Conservation (phyloP, 805 yeast species). For the Wickerhamomyces strasburgensis region DNA sequence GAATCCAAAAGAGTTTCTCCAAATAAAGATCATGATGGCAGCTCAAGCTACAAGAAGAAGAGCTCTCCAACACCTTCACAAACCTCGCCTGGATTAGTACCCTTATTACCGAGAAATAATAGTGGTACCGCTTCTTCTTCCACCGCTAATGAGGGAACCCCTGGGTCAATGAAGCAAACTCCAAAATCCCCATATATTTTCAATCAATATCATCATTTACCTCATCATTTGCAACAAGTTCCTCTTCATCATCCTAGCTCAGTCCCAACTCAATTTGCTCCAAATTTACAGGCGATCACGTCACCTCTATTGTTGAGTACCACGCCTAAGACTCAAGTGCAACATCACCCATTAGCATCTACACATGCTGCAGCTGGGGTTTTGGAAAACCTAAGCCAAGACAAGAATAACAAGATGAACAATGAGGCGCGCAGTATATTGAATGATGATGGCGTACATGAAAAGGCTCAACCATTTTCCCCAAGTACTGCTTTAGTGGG, state of each 20-base stretch:
- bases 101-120: slow-evolving; percentile 37
- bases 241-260: slow-evolving; percentile 52
- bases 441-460: slow-evolving; percentile 4
- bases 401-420: slow-evolving; percentile 9
- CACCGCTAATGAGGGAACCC: not conserved
- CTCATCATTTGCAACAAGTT: slow-evolving; percentile 25
- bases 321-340: slow-evolving; percentile 28
- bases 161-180: slow-evolving; percentile 5
- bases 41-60: slow-evolving; percentile 4
- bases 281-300: slow-evolving; percentile 56
- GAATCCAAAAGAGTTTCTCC: slow-evolving; percentile 16
- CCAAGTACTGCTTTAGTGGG: slow-evolving; percentile 22
- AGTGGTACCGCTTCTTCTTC: slow-evolving; percentile 1
- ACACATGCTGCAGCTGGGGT: slow-evolving; percentile 29
- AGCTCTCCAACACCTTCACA: slow-evolving; percentile 11
- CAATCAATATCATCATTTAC: slow-evolving; percentile 26
- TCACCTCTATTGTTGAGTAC: slow-evolving; percentile 60
- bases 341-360: slow-evolving; percentile 28
- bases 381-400: slow-evolving; percentile 20
- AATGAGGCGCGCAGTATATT: slow-evolving; percentile 2
- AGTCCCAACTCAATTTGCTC: slow-evolving; percentile 67
- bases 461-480: slow-evolving; percentile 19
- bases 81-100: slow-evolving; percentile 35
- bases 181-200: slow-evolving; percentile 19
- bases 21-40: slow-evolving; percentile 1